Conservation (phyloP, 345 rosid species). For the Gossypium sturtianum region DNA sequence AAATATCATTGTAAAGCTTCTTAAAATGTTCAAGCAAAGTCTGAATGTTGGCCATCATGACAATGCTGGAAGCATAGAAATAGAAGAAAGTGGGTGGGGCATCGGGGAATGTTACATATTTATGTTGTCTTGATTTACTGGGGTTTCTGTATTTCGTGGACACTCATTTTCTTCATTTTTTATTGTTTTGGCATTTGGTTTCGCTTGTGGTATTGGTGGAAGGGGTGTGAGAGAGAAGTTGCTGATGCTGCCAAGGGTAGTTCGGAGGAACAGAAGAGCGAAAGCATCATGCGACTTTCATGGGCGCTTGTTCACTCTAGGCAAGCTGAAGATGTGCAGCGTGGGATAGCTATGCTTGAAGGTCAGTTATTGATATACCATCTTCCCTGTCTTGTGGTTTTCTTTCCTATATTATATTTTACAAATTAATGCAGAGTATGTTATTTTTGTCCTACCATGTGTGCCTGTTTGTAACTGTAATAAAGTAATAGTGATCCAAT, state of each 20-base stretch:
- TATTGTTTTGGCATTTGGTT: not conserved
- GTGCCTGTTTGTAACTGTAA: too few species aligned
- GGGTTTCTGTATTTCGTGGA: not conserved
- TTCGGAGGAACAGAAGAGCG: constrained; percentile 49
- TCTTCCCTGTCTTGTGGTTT: not conserved
- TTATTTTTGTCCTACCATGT: not conserved
- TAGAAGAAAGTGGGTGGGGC: not conserved
- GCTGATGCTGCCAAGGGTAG: constrained; percentile 42
- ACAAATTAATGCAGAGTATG: not conserved
- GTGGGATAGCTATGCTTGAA: constrained; percentile 76
- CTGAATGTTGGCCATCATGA: not conserved
- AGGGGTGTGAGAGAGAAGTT: constrained; percentile 86
- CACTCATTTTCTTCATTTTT: not conserved
- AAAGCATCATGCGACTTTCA: constrained; percentile 70
- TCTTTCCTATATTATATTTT: not conserved
- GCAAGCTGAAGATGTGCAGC: constrained; percentile 65
- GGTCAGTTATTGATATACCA: constrained; percentile 21
- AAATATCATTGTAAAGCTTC: not conserved
- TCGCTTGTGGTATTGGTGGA: not conserved
- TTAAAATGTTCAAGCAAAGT: not conserved
- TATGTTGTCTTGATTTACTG: not conserved
- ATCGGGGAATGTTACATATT: not conserved
- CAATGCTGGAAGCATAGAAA: not conserved
- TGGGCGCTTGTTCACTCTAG: constrained; percentile 89
- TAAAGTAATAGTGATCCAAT: not conserved